A percentile compares a stretch with the other conserved stretches of the same genome.
These are phyloP conservation scores for Penicillium sp. DNA, from an alignment of 2,329 filamentous ascomycete genomes.

Conservation along the genomic window DNA sequence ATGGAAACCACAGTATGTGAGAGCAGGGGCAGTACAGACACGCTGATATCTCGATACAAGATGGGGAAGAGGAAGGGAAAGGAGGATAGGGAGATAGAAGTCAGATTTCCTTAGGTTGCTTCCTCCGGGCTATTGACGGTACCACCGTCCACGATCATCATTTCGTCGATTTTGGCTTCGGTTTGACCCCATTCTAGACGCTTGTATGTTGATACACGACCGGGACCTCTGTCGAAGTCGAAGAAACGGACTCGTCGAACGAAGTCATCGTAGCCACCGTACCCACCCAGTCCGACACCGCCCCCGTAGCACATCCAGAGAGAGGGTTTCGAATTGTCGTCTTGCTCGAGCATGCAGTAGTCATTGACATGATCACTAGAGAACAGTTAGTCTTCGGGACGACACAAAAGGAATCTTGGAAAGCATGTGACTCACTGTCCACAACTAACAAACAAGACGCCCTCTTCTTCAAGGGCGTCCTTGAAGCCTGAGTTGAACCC, in stretches of 20 bases:
- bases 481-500: constrained; percentile 89
- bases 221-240: constrained; percentile 89
- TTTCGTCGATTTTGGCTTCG: constrained; percentile 54
- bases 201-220: constrained; percentile 88
- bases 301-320: constrained; percentile 99
- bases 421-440: constrained; percentile 67
- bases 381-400: constrained; percentile 18
- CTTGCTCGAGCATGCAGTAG: constrained; percentile 73
- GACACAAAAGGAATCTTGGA: not conserved
- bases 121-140: constrained; percentile 43
- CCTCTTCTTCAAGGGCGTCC: constrained; percentile 81
- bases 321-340: constrained; percentile 57
- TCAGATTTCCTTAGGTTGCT: constrained; percentile 8
- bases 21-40: constrained; percentile 8
- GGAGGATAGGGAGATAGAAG: not conserved
- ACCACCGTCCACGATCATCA: constrained; percentile 60
- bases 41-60: not conserved
- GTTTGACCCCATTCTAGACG: constrained; percentile 67
- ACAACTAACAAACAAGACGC: constrained; percentile 81
- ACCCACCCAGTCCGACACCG: constrained; percentile 87
- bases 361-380: constrained; percentile 89
- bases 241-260: constrained; percentile 82
- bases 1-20: constrained; percentile 17
- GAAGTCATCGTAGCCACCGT: constrained; percentile 85
- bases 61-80: not conserved